phyloP scores from a whole-genome alignment of 257 asterid genomes.

The Solanum boliviense region DNA sequence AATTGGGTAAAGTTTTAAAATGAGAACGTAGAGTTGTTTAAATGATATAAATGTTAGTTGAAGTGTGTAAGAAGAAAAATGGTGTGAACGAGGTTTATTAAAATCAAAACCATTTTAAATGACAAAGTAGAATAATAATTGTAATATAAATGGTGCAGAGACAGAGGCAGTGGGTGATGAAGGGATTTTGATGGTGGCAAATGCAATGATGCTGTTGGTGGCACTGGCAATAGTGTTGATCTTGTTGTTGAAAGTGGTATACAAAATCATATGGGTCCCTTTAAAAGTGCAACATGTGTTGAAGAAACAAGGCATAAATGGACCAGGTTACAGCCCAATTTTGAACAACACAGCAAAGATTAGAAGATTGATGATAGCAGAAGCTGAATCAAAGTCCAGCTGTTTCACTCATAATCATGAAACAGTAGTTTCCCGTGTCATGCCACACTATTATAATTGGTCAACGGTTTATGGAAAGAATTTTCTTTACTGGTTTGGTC shows the following conservation, averaged over 20 bases:
- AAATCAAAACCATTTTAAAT: not conserved
- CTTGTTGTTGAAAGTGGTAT: not conserved
- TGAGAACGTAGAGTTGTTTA: not conserved
- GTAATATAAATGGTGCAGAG: not conserved
- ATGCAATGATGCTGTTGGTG: not conserved
- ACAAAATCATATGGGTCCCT: not conserved
- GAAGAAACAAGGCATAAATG: conserved; percentile 27
- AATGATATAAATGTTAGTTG: not conserved
- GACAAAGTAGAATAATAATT: not conserved
- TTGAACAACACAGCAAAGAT: conserved; percentile 28
- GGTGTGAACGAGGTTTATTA: not conserved
- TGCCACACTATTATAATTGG: conserved; percentile 38
- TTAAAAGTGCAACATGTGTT: conserved; percentile 17
- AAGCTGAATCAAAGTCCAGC: conserved; percentile 22
- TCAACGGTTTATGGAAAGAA: conserved; percentile 29
- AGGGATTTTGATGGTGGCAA: not conserved
- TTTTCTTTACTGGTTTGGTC: conserved; percentile 39
- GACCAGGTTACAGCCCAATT: conserved; percentile 28
- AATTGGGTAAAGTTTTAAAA: not conserved
- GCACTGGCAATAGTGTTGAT: not conserved
- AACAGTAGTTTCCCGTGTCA: conserved; percentile 19
- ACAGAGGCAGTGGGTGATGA: not conserved
- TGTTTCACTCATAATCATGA: conserved; percentile 12
- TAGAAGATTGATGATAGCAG: conserved; percentile 21
- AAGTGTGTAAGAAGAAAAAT: not conserved